Base-by-base conservation (phyloP, 495 filamentous ascomycete genomes). In the Tuber borchii region DNA sequence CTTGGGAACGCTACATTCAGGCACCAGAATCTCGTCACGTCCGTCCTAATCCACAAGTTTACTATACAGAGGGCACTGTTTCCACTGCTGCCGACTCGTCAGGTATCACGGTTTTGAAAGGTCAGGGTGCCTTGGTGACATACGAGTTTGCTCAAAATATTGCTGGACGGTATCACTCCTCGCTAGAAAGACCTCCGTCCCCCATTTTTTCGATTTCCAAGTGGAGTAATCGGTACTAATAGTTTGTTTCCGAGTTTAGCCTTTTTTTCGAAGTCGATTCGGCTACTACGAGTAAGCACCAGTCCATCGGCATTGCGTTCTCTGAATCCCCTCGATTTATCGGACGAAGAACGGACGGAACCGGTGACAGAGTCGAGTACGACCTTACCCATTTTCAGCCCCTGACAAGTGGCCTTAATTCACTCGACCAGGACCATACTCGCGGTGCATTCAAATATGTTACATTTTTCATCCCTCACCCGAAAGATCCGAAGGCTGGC, bases 141-240 rank as follows among this genome's bases (percentile, higher is more conserved):
- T 81, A 83, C 73, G 83, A 84, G 71, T 86, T 86, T 78, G 77
- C 69, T 34, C 80, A 86, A 79, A 85, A 86, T 69, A 83, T 84
- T 76, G 81, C 77, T 56, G 84, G 85, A 37, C 74, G 83, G 84
- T 85, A 76, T 65, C 56, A 48, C 73, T 20, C 19, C 45, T 19
- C 39, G 45, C 43, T 74, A 70, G 22, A 65, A 34, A 34, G 16
- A 65, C 2, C 14, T 14, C 56, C 10, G 0, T 12, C 51, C 31
- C 31, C 31, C 14, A 2, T 65, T 65, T 31, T 31, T 12, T 19
- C 26, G 1, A 34, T 17, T 26, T 34, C 16, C 12, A 26, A 26
- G 56, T 34, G 56, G 56, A 65, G 56, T 34, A 16, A 65, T 65
- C 26, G 5, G 6, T 65, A 12, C 56, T 65, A 14, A 65, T 34